These are phyloP conservation scores for Colletotrichum sp. DNA, from an alignment of 2,329 filamentous ascomycete species.

Conservation along the genomic window DNA sequence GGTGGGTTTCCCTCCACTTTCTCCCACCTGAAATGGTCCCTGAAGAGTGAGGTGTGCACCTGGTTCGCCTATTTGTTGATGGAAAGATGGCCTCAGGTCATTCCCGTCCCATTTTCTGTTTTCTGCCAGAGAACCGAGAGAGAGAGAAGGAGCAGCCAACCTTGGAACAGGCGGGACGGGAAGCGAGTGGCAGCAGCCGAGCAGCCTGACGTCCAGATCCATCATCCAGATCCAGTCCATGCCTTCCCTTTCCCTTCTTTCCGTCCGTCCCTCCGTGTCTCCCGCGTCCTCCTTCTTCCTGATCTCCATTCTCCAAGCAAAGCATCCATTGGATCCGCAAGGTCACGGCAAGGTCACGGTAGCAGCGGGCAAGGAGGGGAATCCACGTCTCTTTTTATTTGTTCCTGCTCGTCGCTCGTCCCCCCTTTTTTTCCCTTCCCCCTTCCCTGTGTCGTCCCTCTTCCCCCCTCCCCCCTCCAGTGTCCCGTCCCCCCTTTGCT, in stretches of 20 bases:
- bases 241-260: neutral
- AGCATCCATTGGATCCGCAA: neutral
- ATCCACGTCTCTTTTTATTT: neutral
- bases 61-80: neutral
- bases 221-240: neutral
- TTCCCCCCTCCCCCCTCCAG: neutral
- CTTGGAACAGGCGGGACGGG: neutral
- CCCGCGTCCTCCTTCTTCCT: neutral
- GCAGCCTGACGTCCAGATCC: neutral
- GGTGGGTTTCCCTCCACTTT: neutral
- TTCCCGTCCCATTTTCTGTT: neutral
- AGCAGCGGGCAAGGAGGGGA: neutral
- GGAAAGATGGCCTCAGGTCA: neutral
- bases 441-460: neutral
- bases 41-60: neutral
- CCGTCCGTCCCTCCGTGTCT: neutral
- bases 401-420: neutral
- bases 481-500: neutral
- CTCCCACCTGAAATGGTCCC: neutral
- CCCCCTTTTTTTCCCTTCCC: neutral
- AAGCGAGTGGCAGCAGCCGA: no score
- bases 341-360: neutral
- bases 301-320: neutral
- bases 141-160: neutral
- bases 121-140: neutral